Evolutionary conservation across 257 asterid genomes (phyloP).

Genomic region (Salvia miltiorrhiza): DNA sequence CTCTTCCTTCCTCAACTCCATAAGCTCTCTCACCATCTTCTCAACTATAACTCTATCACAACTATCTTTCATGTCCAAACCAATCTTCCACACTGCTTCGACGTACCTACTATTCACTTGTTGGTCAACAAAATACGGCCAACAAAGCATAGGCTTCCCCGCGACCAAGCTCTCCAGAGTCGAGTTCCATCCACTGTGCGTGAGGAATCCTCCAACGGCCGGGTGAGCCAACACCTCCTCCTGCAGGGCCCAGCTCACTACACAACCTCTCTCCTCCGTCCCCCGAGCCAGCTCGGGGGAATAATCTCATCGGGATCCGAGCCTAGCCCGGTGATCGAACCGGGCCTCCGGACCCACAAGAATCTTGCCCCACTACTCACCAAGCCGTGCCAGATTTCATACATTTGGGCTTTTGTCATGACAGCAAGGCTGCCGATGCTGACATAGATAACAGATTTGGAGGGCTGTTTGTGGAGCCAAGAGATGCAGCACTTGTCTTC

Average conservation of each 20-base stretch:
- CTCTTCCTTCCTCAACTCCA: slow-evolving; percentile 49
- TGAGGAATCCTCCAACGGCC: slow-evolving; percentile 40
- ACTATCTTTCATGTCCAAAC: slow-evolving; percentile 57
- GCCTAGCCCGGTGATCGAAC: slow-evolving; percentile 28
- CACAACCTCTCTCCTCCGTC: slow-evolving; percentile 41
- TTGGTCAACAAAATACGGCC: slow-evolving; percentile 51
- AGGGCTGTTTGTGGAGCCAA: slow-evolving; percentile 55
- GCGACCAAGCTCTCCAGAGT: slow-evolving; percentile 42
- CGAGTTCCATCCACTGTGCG: slow-evolving; percentile 54
- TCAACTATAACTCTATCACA: slow-evolving; percentile 42
- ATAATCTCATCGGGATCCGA: neutral
- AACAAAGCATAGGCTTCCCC: slow-evolving; percentile 52
- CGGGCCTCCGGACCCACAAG: slow-evolving; percentile 58
- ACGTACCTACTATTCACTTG: slow-evolving; percentile 50
- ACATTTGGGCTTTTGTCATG: slow-evolving; percentile 33
- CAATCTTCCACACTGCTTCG: slow-evolving; percentile 41
- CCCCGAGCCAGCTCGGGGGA: slow-evolving; percentile 27
- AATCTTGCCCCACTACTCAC: slow-evolving; percentile 53
- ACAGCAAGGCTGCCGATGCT: slow-evolving; percentile 59
- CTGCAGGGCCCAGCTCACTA: slow-evolving; percentile 52
- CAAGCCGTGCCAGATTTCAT: slow-evolving; percentile 64
- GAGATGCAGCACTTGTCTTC: slow-evolving; percentile 52
- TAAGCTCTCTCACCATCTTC: slow-evolving; percentile 40
- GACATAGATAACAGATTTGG: slow-evolving; percentile 46
- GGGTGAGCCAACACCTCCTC: slow-evolving; percentile 41